Conservation (phyloP, 225 moss, liverwort and hornwort genomes). For the Marchantia paleacea region DNA sequence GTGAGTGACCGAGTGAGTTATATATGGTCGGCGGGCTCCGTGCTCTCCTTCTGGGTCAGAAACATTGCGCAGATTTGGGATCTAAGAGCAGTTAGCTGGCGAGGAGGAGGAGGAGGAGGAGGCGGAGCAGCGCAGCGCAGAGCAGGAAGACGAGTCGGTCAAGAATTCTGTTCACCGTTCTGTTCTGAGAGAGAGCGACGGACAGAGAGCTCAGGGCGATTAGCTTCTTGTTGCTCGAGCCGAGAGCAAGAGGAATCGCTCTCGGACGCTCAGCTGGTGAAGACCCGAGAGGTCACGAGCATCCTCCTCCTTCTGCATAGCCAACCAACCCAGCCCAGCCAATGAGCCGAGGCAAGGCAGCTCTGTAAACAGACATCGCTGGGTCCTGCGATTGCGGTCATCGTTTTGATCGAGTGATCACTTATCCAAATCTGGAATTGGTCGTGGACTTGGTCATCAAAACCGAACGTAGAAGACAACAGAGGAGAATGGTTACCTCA, state of each 20-base stretch:
- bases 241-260: no score
- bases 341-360: background rate
- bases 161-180: background rate
- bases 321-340: background rate
- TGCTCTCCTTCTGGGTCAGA: background rate
- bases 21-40: background rate
- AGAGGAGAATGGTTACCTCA: background rate
- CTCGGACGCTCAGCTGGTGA: background rate
- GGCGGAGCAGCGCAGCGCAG: background rate
- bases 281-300: background rate
- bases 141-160: background rate
- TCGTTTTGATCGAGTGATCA: background rate
- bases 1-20: background rate
- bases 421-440: background rate
- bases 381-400: background rate
- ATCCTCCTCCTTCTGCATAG: background rate
- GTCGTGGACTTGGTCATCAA: background rate
- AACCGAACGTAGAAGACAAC: no score
- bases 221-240: no score
- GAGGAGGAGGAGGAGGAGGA: background rate
- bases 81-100: slow-evolving; percentile 1
- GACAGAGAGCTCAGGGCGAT: background rate
- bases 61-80: slow-evolving; percentile 5
- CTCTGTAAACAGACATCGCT: background rate
- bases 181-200: background rate